Base-by-base conservation (phyloP, 2,329 filamentous ascomycete genomes). In the Plectosphaerella sp. region DNA sequence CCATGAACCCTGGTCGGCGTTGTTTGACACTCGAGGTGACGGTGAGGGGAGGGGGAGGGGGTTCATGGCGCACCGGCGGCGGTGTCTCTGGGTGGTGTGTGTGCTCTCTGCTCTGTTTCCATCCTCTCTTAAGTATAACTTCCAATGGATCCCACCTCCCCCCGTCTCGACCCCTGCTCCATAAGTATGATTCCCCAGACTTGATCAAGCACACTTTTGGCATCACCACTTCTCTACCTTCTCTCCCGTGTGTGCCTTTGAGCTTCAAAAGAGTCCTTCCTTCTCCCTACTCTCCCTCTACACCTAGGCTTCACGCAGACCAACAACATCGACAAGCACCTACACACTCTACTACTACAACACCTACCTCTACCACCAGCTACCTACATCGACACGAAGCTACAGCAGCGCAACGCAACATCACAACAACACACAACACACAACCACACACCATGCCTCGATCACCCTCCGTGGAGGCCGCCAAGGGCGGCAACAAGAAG, bases 391-490 rank as follows among this genome's bases (percentile, higher is more conserved):
- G 33, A 51, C 47, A 52, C 49, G 39, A 52, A 54, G 54, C 20
- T 51, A 49, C 54, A 54, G 42, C 52, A 54, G 35, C 47, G 51
- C 48, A 46, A 49, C 22, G 22, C 22, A 22, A 22, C 22, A 22
- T 22, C 22, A 22, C 22, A 22, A 22, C 22, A 22, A 22, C 22
- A 22, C 22, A 22, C 22, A 22, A 22, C 22, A 22, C 22, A 22
- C 45, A 54, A 54, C 47, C 41, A 39, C 52, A 39, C 54, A 28
- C 7, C 41, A 73, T 74, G 70, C 63, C 67, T 54, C 70, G 68
- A 55, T 72, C 73, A 61, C 67, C 70, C 50, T 74, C 73, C 51
- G 68, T 67, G 56, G 73, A 76, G 59, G 68, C 72, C 15, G 56
- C 64, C 56, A 76, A 74, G 64, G 56, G 41, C 41, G 41, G 66